Percentiles rank a stretch among this genome's conserved stretches.
These are phyloP conservation scores for grape (Vitis vinifera) DNA, from an alignment of 164 flowering plant genomes.

Conservation along the genomic window ASM3070453v1 NC_081817.1:3754001-3754500, in stretches of 20 bases:
- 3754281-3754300: constrained; percentile 63
- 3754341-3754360: constrained; percentile 63
- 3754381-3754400: not conserved
- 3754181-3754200: constrained; percentile 56
- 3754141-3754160: constrained; percentile 70
- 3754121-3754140: constrained; percentile 73
- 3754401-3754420: not conserved
- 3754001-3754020: constrained; percentile 55
- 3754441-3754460: not conserved
- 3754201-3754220: constrained; percentile 63
- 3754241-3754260: constrained; percentile 63
- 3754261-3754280: constrained; percentile 71
- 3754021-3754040: constrained; percentile 77
- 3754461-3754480: no score
- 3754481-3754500: no score
- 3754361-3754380: constrained; percentile 66
- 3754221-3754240: constrained; percentile 59
- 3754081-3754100: constrained; percentile 72
- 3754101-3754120: constrained; percentile 65
- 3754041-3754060: constrained; percentile 77
- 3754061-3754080: constrained; percentile 70
- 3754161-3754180: constrained; percentile 63
- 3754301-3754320: constrained; percentile 61
- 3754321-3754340: constrained; percentile 73
- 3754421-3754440: constrained; percentile 1